Conservation (phyloP, 768 basidiomycete species). For the Pulveroboletus sp. region DNA sequence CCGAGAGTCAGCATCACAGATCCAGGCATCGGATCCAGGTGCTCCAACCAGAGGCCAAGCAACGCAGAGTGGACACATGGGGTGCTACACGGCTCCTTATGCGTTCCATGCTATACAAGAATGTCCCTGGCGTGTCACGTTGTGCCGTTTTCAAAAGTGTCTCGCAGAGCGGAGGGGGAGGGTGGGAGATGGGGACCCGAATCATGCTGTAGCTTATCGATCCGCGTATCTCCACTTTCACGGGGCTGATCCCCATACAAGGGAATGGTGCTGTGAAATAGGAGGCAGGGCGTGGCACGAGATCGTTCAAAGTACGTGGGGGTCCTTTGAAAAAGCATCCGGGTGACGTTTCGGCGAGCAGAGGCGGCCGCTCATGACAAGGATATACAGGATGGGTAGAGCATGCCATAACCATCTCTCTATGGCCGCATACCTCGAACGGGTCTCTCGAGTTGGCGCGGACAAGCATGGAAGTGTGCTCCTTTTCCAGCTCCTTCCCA, state of each 20-base stretch:
- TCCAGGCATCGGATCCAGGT: background rate
- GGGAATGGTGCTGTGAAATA: constrained; percentile 9
- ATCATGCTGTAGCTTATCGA: constrained; percentile 16
- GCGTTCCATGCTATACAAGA: background rate
- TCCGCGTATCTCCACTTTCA: constrained; percentile 21
- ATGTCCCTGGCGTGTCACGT: background rate
- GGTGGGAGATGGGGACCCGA: background rate
- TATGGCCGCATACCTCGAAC: constrained; percentile 4
- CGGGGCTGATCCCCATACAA: constrained; percentile 8
- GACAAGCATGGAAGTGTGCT: constrained; percentile 3
- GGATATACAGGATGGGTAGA: constrained; percentile 17
- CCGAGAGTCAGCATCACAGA: background rate
- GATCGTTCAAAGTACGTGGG: constrained; percentile 2
- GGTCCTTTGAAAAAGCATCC: background rate
- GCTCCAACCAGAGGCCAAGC: background rate
- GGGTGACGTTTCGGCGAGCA: constrained; percentile 5
- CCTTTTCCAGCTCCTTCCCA: constrained; percentile 1
- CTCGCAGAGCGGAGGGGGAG: background rate
- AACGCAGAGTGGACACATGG: background rate
- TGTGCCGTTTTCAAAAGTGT: background rate
- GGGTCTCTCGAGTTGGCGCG: background rate
- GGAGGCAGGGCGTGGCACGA: constrained; percentile 7
- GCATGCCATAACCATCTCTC: background rate
- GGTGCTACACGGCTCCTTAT: background rate
- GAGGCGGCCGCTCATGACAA: constrained; percentile 13